phyloP scores from a whole-genome alignment of 2,329 filamentous ascomycete genomes.

The Botrytis aclada region DNA sequence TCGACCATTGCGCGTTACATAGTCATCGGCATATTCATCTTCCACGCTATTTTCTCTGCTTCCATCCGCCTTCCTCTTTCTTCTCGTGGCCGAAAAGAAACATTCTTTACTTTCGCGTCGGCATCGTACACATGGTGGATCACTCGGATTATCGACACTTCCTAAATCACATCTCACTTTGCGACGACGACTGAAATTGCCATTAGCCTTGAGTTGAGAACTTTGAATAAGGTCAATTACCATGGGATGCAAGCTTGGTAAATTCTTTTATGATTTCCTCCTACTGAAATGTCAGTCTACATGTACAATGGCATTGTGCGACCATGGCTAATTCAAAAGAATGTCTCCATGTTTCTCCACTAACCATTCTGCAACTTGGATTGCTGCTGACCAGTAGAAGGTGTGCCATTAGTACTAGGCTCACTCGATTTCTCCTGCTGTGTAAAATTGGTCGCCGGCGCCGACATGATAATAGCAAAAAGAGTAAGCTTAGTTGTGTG shows the following conservation, averaged over 20 bases:
- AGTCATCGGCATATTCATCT: conserved; percentile 50
- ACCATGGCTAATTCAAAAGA: conserved; percentile 1
- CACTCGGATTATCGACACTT: conserved; percentile 88
- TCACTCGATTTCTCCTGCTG: conserved; percentile 15
- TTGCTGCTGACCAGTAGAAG: conserved; percentile 13
- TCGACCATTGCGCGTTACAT: conserved; percentile 69
- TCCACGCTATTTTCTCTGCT: conserved; percentile 48
- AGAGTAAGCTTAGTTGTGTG: conserved; percentile 20
- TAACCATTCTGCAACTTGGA: conserved; percentile 14
- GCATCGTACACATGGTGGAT: conserved; percentile 91
- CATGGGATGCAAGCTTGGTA: conserved; percentile 49
- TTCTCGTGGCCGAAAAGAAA: conserved; percentile 90
- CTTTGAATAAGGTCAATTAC: not conserved
- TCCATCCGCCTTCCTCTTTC: conserved; percentile 79
- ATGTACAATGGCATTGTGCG: conserved; percentile 3
- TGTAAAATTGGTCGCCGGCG: conserved; percentile 13
- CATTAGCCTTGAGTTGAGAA: not conserved
- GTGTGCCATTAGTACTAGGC: not conserved
- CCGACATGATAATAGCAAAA: conserved; percentile 11
- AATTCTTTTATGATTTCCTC: conserved; percentile 24
- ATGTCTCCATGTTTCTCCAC: not conserved
- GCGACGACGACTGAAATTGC: conserved; percentile 43
- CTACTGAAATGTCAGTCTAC: conserved; percentile 5
- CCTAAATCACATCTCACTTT: conserved; percentile 58
- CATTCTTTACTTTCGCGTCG: conserved; percentile 94